Conservation (phyloP, 2,329 filamentous ascomycete species). For the Keithomyces neogunnii region DNA sequence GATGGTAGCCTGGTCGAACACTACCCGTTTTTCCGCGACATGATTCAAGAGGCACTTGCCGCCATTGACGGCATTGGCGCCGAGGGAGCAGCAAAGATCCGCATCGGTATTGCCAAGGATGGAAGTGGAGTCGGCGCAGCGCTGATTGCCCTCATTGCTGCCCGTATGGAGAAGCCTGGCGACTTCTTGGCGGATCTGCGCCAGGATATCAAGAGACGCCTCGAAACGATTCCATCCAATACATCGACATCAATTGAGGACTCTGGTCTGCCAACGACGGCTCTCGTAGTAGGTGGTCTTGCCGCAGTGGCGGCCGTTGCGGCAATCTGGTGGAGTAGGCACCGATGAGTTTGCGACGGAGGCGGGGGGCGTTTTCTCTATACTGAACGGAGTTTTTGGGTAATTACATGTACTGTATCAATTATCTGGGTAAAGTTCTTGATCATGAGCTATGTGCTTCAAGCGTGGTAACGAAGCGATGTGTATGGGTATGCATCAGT, state of each 20-base stretch:
- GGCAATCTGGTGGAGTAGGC: slow-evolving; percentile 28
- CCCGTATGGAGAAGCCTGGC: slow-evolving; percentile 48
- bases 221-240: slow-evolving; percentile 24
- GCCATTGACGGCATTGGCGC: slow-evolving; percentile 70
- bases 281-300: slow-evolving; percentile 24
- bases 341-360: slow-evolving; percentile 4
- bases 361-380: slow-evolving; percentile 1
- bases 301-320: slow-evolving; percentile 29
- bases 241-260: slow-evolving; percentile 19
- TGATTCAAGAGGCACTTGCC: slow-evolving; percentile 75
- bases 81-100: slow-evolving; percentile 73
- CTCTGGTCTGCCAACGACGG: slow-evolving; percentile 18
- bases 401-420: background rate
- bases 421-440: background rate
- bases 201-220: slow-evolving; percentile 27
- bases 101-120: slow-evolving; percentile 95
- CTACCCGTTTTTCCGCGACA: slow-evolving; percentile 85
- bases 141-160: slow-evolving; percentile 84
- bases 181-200: slow-evolving; percentile 35
- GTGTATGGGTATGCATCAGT: slow-evolving; percentile 3
- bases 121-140: slow-evolving; percentile 79
- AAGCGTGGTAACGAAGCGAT: background rate
- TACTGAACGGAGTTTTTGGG: slow-evolving; percentile 2
- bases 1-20: slow-evolving; percentile 93
- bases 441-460: background rate